Base-by-base conservation (phyloP, 495 filamentous ascomycete genomes). In the Hyaloscypha finlandica region DNA sequence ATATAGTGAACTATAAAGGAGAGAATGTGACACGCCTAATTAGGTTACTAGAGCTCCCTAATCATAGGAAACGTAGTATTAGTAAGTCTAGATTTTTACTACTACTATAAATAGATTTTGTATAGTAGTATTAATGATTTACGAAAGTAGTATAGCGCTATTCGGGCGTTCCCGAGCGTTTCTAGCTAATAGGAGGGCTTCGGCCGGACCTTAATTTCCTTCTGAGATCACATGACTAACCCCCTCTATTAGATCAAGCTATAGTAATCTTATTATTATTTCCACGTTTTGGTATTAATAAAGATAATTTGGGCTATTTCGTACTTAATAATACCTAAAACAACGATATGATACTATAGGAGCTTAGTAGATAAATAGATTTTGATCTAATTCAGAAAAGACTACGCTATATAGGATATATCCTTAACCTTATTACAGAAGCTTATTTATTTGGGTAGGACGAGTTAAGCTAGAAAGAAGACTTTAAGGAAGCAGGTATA, bases 221-320 rank as follows among this genome's bases (percentile, higher is more conserved):
- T 37, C 35, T 3, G 35, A 37, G 35, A 37, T 37, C 35, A 37
- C 35, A 37, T 37, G 35, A 37, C 35, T 37, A 8, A 37, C 35
- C 35, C 6, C 51, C 51, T 54, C 25, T 54, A 54, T 25, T 54
- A 54, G 51, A 54, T 54, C 25, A 54, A 54, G 51, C 51, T 8
- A n/a, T 8, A 54, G 51, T 54, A 8, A 54, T 54, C 8, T 4
- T 54, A 20, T 4, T 16, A 8, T 16, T 54, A 6, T 3, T 54
- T 54, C 2, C 2, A 20, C 4, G 51, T 8, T 54, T 54, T 54
- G 25, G 19, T 54, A 54, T 54, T 54, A 54, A 6, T 20, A 54
- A n/a, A n/a, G 51, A 11, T 54, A 54, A 54, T n/a, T n/a, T 54
- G 6, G 51, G 51, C 51, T 54, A 54, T 54, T 54, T 54, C 5